A percentile compares a stretch with the other conserved stretches of the same genome.
phyloP scores from a whole-genome alignment of 2,329 filamentous ascomycete species.

The Helotiales sp. region DNA sequence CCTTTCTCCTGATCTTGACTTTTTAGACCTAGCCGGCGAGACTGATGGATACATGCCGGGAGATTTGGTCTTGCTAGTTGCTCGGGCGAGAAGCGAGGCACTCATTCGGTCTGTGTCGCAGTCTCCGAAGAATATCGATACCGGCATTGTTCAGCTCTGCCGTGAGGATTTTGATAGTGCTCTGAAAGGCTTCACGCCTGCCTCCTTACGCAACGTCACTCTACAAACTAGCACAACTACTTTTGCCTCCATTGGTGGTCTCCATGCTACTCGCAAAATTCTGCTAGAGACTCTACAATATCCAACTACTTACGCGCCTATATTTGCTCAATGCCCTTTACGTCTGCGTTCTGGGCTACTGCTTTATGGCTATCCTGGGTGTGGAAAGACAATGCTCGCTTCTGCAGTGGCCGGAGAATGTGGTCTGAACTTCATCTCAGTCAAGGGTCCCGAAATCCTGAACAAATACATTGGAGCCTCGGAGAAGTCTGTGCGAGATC shows the following conservation, averaged over 20 bases:
- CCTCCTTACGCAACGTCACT: slow-evolving; percentile 90
- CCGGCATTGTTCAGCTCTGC: slow-evolving; percentile 61
- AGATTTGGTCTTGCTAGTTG: slow-evolving; percentile 82
- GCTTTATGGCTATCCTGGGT: slow-evolving; percentile 92
- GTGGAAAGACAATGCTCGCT: slow-evolving; percentile 93
- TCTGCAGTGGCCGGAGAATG: slow-evolving; percentile 98
- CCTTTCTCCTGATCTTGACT: slow-evolving; percentile 76
- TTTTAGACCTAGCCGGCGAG: slow-evolving; percentile 87
- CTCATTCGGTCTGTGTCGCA: slow-evolving; percentile 76
- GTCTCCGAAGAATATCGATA: slow-evolving; percentile 43
- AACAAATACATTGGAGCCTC: slow-evolving; percentile 99
- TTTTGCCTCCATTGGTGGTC: slow-evolving; percentile 87
- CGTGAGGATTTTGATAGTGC: slow-evolving; percentile 80
- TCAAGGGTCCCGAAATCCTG: slow-evolving; percentile 96
- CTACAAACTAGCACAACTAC: slow-evolving; percentile 90
- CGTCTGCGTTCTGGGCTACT: slow-evolving; percentile 91
- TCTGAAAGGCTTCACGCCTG: slow-evolving; percentile 89
- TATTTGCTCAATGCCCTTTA: slow-evolving; percentile 93
- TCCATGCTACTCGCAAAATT: slow-evolving; percentile 83
- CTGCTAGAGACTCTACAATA: slow-evolving; percentile 94
- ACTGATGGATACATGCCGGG: slow-evolving; percentile 99
- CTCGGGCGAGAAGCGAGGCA: slow-evolving; percentile 86
- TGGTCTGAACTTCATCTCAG: slow-evolving; percentile 95
- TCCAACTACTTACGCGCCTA: slow-evolving; percentile 95
- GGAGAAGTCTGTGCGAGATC: slow-evolving; percentile 91